A percentile compares a stretch with the other conserved stretches of the same genome.
Conservation (phyloP, 2,329 filamentous ascomycete species). For the Trichoderma gracile region DNA sequence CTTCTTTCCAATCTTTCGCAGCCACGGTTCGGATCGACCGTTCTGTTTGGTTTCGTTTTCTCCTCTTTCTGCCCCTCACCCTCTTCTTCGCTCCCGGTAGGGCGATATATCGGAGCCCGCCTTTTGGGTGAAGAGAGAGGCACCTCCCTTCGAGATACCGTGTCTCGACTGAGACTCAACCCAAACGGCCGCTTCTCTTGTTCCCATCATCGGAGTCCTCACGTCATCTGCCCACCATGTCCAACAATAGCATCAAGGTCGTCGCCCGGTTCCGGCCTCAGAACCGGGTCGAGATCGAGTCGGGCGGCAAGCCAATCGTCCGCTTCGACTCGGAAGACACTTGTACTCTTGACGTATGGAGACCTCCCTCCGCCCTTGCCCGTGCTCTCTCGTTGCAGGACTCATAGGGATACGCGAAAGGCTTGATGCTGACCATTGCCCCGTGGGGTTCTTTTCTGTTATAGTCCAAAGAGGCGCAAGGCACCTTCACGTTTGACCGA, state of each 20-base stretch:
- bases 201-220: conserved; percentile 14
- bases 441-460: conserved; percentile 16
- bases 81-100: not conserved
- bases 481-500: conserved; percentile 93
- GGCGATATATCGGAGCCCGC: conserved; percentile 15
- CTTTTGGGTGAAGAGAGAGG: conserved; percentile 24
- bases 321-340: conserved; percentile 86
- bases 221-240: conserved; percentile 48
- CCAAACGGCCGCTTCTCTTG: not conserved
- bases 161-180: conserved; percentile 3
- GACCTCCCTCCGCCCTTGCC: not conserved
- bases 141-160: conserved; percentile 4
- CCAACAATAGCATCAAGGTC: conserved; percentile 74
- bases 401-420: not conserved
- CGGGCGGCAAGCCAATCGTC: conserved; percentile 90
- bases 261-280: conserved; percentile 97
- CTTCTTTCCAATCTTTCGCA: not conserved
- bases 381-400: not conserved
- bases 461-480: conserved; percentile 82
- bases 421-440: conserved; percentile 14
- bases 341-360: conserved; percentile 73
- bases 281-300: conserved; percentile 89
- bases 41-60: not conserved
- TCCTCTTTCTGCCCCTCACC: conserved; percentile 6
- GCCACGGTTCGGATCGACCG: conserved; percentile 3